These are phyloP conservation scores for Penstemon newberryi DNA, from an alignment of 257 asterid genomes.

Conservation along the genomic window DNA sequence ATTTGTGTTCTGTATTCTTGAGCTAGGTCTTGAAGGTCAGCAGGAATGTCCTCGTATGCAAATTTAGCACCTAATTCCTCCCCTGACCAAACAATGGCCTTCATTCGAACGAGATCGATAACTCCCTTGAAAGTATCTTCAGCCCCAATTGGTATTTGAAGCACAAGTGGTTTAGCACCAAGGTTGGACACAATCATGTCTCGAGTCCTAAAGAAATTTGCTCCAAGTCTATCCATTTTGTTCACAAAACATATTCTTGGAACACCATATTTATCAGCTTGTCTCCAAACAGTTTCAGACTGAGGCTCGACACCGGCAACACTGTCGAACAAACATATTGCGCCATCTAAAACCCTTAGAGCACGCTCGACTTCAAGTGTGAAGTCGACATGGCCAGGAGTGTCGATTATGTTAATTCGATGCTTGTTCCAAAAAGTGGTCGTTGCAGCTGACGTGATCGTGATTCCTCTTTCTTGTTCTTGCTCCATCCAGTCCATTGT, in stretches of 20 bases:
- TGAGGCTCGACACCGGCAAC: slow-evolving; percentile 99
- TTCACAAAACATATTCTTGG: slow-evolving; percentile 97
- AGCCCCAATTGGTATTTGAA: slow-evolving; percentile 85
- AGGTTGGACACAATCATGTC: slow-evolving; percentile 90
- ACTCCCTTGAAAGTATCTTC: slow-evolving; percentile 86
- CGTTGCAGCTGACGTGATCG: slow-evolving; percentile 95
- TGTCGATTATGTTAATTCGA: slow-evolving; percentile 92
- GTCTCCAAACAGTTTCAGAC: slow-evolving; percentile 99
- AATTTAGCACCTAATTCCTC: slow-evolving; percentile 98
- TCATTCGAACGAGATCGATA: slow-evolving; percentile 84
- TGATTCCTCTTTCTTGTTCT: slow-evolving; percentile 96
- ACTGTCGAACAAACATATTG: slow-evolving; percentile 92
- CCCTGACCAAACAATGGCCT: slow-evolving; percentile 82
- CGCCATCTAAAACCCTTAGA: slow-evolving; percentile 89
- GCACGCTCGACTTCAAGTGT: slow-evolving; percentile 99
- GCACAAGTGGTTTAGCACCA: slow-evolving; percentile 88
- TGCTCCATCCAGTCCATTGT: slow-evolving; percentile 99
- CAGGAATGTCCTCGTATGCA: slow-evolving; percentile 71
- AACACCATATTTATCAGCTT: slow-evolving; percentile 95
- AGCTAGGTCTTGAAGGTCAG: slow-evolving; percentile 72
- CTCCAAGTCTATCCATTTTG: slow-evolving; percentile 98
- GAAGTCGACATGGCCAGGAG: slow-evolving; percentile 98
- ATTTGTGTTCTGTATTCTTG: slow-evolving; percentile 64
- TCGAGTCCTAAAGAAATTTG: slow-evolving; percentile 85
- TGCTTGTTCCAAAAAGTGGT: slow-evolving; percentile 94